Conservation (phyloP, 108 stramenopile species). For the Nannochloropsis salina region DNA sequence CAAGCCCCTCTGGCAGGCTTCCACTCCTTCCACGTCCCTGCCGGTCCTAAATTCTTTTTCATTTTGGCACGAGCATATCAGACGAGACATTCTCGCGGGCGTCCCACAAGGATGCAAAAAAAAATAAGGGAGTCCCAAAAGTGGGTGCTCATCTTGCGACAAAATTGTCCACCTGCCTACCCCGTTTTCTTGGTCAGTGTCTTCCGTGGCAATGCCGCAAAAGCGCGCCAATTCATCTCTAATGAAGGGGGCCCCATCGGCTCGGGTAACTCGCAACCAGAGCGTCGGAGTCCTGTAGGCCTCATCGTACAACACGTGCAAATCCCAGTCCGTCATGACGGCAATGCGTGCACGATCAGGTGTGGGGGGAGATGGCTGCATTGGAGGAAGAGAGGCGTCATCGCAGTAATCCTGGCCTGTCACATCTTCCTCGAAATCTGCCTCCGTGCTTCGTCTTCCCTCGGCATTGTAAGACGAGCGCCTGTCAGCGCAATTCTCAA, state of each 20-base stretch:
- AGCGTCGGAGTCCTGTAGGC: not conserved
- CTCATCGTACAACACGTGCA: not conserved
- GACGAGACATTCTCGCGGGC: not conserved
- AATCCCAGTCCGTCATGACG: not conserved
- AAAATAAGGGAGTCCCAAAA: not conserved
- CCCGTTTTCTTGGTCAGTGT: not conserved
- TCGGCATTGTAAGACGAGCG: too few species aligned
- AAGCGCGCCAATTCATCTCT: not conserved
- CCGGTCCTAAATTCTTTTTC: not conserved
- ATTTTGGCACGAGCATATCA: not conserved
- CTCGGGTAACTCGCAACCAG: not conserved
- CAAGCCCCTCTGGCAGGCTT: not conserved
- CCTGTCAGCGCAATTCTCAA: too few species aligned
- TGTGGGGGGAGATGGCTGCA: too few species aligned
- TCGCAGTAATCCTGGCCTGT: too few species aligned
- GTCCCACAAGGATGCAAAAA: slow-evolving; percentile 10
- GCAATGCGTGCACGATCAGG: too few species aligned
- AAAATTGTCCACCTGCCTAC: not conserved
- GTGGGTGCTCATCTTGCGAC: not conserved
- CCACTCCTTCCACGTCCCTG: not conserved
- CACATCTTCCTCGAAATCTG: too few species aligned
- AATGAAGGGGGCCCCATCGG: not conserved
- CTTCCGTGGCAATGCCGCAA: not conserved
- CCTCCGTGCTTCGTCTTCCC: too few species aligned
- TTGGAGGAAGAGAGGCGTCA: too few species aligned